These are phyloP conservation scores for Chrysoporthe deuterocubensis DNA, from an alignment of 2,329 filamentous ascomycete species.

Conservation along the genomic window DNA sequence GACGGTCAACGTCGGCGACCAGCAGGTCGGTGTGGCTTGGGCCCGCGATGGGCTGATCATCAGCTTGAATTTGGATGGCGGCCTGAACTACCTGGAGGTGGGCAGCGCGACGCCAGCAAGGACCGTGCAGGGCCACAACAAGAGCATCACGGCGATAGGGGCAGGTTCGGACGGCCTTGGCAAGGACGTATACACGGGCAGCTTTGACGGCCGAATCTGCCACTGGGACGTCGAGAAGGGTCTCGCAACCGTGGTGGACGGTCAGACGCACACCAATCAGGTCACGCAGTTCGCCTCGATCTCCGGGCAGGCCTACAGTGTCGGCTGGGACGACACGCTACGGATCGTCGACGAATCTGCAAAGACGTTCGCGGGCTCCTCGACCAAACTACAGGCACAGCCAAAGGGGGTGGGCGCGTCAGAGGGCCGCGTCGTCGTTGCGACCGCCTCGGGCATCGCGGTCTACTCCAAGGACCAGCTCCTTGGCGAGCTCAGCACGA, in stretches of 20 bases:
- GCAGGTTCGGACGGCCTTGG: conserved; percentile 58
- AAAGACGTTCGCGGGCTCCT: conserved; percentile 73
- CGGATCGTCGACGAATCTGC: conserved; percentile 76
- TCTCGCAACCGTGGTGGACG: conserved; percentile 71
- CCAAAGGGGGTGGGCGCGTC: conserved; percentile 73
- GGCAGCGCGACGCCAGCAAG: conserved; percentile 70
- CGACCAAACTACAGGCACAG: conserved; percentile 73
- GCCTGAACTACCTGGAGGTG: conserved; percentile 85
- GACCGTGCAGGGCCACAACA: conserved; percentile 86
- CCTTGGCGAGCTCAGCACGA: conserved; percentile 61
- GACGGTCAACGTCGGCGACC: conserved; percentile 72
- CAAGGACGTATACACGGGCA: conserved; percentile 82
- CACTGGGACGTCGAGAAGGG: conserved; percentile 80
- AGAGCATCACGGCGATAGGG: conserved; percentile 80
- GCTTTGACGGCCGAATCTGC: conserved; percentile 86
- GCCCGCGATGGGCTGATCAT: conserved; percentile 88
- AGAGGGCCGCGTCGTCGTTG: conserved; percentile 58
- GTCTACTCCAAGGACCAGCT: conserved; percentile 64
- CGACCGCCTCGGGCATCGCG: conserved; percentile 55
- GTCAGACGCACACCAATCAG: conserved; percentile 83
- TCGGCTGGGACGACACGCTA: conserved; percentile 93
- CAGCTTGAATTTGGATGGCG: conserved; percentile 84
- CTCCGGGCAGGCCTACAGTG: conserved; percentile 73
- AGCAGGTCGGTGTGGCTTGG: conserved; percentile 95
- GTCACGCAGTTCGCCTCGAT: conserved; percentile 73